Evolutionary conservation across 257 asterid species (phyloP), one percentile per base, ranked within the genome.

Genomic region (Ophiorrhiza pumila): DNA sequence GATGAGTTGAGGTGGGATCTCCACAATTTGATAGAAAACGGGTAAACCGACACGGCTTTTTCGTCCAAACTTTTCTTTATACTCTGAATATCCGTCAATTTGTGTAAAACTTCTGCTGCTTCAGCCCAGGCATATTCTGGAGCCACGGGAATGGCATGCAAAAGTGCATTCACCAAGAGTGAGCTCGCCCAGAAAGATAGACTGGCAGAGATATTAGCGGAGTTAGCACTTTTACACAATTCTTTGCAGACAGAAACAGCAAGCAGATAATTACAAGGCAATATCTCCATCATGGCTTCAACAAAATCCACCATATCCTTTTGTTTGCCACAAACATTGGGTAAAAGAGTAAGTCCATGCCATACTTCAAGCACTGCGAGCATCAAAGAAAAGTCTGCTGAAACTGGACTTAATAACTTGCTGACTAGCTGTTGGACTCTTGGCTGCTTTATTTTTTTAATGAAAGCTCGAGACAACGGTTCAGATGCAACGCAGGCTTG

Each of bases 121-220:
- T 82, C 87, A 57, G 78, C 81, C 87, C 89, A 85, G 27, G 63
- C 75, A 13, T 69, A 65, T 46, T 85, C 89, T 20, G 87, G 82
- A 22, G 89, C 89, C 35, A 85, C 43, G 0, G 89, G 89, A 71
- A 85, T 82, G 50, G 85, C 85, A 53, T 78, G 85, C 55, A 76
- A 80, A 18, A 82, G 76, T 37, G 87, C 80, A 68, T 69, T 82
- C n/a, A 77, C 79, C 75, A 85, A 55, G 20, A 82, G 82, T 34
- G 84, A 74, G 69, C 87, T 56, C 61, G 83, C 87, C 87, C 89
- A 85, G 56, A 85, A 85, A 56, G 76, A 76, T 53, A 78, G 64
- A 9, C 78, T 76, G 42, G 69, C 53, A 10, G 84, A 59, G 27
- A 52, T 22, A 13, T 53, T 70, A 5, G 56, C 41, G 50, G 77